These are phyloP conservation scores for Tylopilus balloui DNA, from an alignment of 768 basidiomycete genomes.

Conservation along the genomic window DNA sequence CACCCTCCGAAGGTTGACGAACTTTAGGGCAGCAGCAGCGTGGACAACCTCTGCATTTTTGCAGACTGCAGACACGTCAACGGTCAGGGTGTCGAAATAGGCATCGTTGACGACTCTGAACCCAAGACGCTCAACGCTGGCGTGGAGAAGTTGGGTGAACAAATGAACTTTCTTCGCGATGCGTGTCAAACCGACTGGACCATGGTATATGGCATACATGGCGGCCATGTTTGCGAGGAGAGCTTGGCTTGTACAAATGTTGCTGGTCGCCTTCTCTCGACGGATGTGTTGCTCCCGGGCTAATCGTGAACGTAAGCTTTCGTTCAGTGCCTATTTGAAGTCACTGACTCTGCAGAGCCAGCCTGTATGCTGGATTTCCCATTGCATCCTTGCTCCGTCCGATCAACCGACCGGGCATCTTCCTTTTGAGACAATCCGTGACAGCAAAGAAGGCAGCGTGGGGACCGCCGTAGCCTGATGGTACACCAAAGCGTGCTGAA, in stretches of 20 bases:
- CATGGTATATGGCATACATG: constrained; percentile 98
- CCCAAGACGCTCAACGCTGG: constrained; percentile 64
- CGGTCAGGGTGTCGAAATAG: constrained; percentile 90
- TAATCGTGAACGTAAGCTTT: constrained; percentile 29
- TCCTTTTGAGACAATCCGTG: constrained; percentile 86
- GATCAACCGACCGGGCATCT: constrained; percentile 97
- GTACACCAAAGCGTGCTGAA: constrained; percentile 95
- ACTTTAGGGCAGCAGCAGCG: constrained; percentile 51
- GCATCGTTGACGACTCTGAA: constrained; percentile 63
- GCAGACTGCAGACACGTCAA: constrained; percentile 63
- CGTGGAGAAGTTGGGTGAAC: constrained; percentile 73
- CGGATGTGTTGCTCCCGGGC: constrained; percentile 97
- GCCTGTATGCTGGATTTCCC: constrained; percentile 84
- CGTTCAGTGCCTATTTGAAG: not conserved
- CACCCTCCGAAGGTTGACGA: constrained; percentile 82
- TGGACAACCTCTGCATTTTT: constrained; percentile 63
- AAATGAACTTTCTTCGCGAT: constrained; percentile 92
- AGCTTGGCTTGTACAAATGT: constrained; percentile 97
- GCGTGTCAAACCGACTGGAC: constrained; percentile 74
- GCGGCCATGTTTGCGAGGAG: constrained; percentile 99
- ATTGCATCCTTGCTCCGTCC: constrained; percentile 82
- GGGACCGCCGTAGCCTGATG: constrained; percentile 94
- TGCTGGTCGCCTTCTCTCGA: constrained; percentile 96
- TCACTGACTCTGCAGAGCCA: constrained; percentile 87
- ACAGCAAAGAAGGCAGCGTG: constrained; percentile 98